Percentiles rank a stretch among this genome's conserved stretches.
Conservation (phyloP, 148 eudicot species). For the Polygonum maritimum region DNA sequence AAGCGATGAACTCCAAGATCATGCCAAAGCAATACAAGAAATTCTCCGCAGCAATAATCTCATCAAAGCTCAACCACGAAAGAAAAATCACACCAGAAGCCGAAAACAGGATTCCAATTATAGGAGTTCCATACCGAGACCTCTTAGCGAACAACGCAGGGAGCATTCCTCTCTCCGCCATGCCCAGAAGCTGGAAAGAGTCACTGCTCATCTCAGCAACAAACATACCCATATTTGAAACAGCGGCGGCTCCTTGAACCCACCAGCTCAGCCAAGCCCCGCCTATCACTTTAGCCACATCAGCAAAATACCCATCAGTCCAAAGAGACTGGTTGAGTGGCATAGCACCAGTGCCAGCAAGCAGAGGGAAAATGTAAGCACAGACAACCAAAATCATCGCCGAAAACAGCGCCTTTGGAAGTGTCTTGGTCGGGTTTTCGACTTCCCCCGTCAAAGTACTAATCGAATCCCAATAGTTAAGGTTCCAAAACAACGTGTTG, state of each 20-base stretch:
- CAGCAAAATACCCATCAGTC: slow-evolving; percentile 14
- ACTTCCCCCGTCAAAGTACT: slow-evolving; percentile 13
- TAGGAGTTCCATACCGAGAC: slow-evolving; percentile 10
- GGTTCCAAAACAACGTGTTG: slow-evolving; percentile 13
- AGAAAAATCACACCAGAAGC: slow-evolving; percentile 12
- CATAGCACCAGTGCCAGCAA: slow-evolving; percentile 12
- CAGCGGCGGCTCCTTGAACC: slow-evolving; percentile 13
- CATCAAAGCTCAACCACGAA: slow-evolving; percentile 13
- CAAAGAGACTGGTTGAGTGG: neutral
- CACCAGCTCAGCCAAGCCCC: slow-evolving; percentile 12
- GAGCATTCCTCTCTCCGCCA: slow-evolving; percentile 13
- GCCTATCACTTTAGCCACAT: slow-evolving; percentile 8
- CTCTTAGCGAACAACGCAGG: slow-evolving; percentile 7
- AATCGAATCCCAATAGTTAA: slow-evolving; percentile 12
- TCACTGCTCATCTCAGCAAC: slow-evolving; percentile 16
- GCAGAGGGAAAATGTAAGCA: slow-evolving; percentile 9
- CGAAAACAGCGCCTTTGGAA: slow-evolving; percentile 10
- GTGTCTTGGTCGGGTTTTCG: slow-evolving; percentile 10
- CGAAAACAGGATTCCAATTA: slow-evolving; percentile 10
- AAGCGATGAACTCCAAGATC: slow-evolving; percentile 13
- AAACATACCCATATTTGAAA: slow-evolving; percentile 15
- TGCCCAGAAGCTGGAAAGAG: slow-evolving; percentile 13
- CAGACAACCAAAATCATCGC: slow-evolving; percentile 10
- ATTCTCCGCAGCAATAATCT: slow-evolving; percentile 14
- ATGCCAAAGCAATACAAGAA: slow-evolving; percentile 16